Evolutionary conservation across 1,284 basidiomycete genomes (phyloP).

Genomic region (Chalciporus sp.): DNA sequence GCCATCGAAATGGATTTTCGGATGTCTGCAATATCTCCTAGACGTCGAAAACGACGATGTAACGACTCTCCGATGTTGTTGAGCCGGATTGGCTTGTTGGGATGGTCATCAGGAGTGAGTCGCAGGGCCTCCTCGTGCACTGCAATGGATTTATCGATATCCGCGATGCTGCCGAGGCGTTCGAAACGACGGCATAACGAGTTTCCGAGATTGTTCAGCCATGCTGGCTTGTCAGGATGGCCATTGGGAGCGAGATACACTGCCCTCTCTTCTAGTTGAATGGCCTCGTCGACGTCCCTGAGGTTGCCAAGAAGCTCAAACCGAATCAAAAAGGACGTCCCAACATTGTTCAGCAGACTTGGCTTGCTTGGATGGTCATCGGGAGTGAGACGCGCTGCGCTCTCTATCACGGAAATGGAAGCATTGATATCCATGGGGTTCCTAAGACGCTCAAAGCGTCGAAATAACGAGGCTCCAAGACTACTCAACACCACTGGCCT

Average conservation of each 20-base stretch:
- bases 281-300: neutral
- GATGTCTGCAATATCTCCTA: neutral
- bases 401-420: neutral
- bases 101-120: neutral
- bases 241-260: neutral
- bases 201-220: neutral
- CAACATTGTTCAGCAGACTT: neutral
- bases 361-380: neutral
- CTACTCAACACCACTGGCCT: too few relatives aligned
- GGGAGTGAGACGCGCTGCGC: neutral
- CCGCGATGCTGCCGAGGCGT: neutral
- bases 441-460: too few relatives aligned
- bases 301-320: neutral
- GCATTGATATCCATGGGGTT: too few relatives aligned
- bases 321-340: neutral
- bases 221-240: neutral
- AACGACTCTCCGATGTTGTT: neutral
- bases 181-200: neutral
- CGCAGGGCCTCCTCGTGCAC: neutral
- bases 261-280: neutral
- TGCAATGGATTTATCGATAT: neutral
- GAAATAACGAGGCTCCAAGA: too few relatives aligned
- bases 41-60: neutral
- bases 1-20: neutral
- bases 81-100: neutral